Base-by-base conservation (phyloP, 1,284 basidiomycete species). In the Cryptococcus depauperatus region DNA sequence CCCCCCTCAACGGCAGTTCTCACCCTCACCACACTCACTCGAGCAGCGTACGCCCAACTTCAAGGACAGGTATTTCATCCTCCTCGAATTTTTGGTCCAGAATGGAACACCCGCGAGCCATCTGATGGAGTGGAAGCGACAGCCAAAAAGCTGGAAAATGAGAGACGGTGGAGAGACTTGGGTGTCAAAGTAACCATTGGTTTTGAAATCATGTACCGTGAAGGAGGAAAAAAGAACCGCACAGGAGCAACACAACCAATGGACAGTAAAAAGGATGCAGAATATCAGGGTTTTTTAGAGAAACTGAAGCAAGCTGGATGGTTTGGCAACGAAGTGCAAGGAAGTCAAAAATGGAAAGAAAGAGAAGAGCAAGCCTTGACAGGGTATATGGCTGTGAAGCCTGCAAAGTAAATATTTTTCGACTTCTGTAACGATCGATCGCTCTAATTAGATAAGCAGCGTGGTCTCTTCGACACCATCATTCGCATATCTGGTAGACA, bases 141-240 rank as follows among this genome's bases (percentile, higher is more conserved):
- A 7, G 39, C 38, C 32, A 46, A 40, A 27, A 43, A 49, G 16
- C 34, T 46, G 18, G 66, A 64, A 34, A 55, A 49, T 18, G 73
- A 86, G 56, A 79, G 81, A 77, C 76, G 81, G 54, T 82, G 85
- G 81, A 76, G 79, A 53, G 85, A 89, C 66, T 66, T 86, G 35
- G 91, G 91, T 9, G 85, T 93, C 81, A 95, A 93, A 74, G 80
- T 93, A 43, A 82, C 88, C 4, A 88, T 86, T 52, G 91, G 91
- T 0, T 95, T 95, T 55, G 91, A 96, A 72, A 95, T 95, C 77
- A 76, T 92, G 43, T 95, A 85, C 67, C 46, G 55, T 79, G 89
- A 70, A 84, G 90, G 67, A 79, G 79, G 60, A 80, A 85, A 71
- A 71, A 56, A 75, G 73, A 51, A 66, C 65, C 49, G 57, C 4